phyloP scores from a whole-genome alignment of 352 stramenopile species.

The Pythium aquatile region DNA sequence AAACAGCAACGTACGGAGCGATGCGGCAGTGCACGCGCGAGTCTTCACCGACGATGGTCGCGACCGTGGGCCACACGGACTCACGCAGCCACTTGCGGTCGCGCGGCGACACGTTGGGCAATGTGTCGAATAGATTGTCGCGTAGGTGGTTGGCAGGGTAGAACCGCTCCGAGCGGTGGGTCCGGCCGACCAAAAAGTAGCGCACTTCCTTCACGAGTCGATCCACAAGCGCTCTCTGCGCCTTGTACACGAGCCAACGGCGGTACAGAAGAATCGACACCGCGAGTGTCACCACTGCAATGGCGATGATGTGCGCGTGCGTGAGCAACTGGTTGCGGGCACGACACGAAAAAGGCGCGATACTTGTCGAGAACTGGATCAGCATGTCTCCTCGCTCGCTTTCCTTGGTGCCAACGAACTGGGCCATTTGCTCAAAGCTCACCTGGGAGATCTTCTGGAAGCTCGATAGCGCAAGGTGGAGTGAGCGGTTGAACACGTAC shows the following conservation, averaged over 20 bases:
- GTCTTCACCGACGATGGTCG: constrained; percentile 51
- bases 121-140: constrained; percentile 56
- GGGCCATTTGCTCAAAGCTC: constrained; percentile 15
- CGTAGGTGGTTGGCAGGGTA: constrained; percentile 60
- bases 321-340: constrained; percentile 49
- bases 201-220: constrained; percentile 71
- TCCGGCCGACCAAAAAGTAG: constrained; percentile 53
- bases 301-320: constrained; percentile 38
- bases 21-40: constrained; percentile 42
- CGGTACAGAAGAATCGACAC: constrained; percentile 33
- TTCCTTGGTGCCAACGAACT: constrained; percentile 32
- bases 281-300: constrained; percentile 27
- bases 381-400: constrained; percentile 30
- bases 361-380: constrained; percentile 41
- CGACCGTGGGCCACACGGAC: constrained; percentile 59
- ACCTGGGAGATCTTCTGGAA: constrained; percentile 46
- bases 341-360: constrained; percentile 55
- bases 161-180: constrained; percentile 33
- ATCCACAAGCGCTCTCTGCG: constrained; percentile 50
- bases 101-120: constrained; percentile 29
- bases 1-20: constrained; percentile 38
- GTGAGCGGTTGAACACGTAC: constrained; percentile 60
- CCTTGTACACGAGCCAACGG: constrained; percentile 39
- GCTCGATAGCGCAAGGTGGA: constrained; percentile 57
- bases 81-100: constrained; percentile 55